A percentile compares a stretch with the other conserved stretches of the same genome.
phyloP scores from a whole-genome alignment of 805 yeast genomes.

The Torulaspora maleeae region DNA sequence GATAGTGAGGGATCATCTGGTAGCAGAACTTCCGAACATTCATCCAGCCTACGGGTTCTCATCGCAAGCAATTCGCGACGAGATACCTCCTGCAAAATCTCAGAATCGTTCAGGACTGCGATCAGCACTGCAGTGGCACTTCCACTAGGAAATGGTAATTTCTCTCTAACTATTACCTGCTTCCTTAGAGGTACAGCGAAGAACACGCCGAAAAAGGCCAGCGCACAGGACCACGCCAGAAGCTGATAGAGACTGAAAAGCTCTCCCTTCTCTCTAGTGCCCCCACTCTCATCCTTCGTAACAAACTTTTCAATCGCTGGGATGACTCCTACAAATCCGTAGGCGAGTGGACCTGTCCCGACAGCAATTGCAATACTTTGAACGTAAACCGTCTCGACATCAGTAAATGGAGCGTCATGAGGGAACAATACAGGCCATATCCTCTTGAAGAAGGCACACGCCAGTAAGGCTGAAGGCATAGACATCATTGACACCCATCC shows the following conservation, averaged over 20 bases:
- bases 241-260: slow-evolving; percentile 48
- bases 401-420: slow-evolving; percentile 52
- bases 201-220: slow-evolving; percentile 93
- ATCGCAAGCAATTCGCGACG: slow-evolving; percentile 35
- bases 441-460: slow-evolving; percentile 74
- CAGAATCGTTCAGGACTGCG: slow-evolving; percentile 75
- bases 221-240: slow-evolving; percentile 75
- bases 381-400: slow-evolving; percentile 89
- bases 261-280: slow-evolving; percentile 29
- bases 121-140: slow-evolving; percentile 93
- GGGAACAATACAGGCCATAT: slow-evolving; percentile 35
- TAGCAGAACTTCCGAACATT: slow-evolving; percentile 28
- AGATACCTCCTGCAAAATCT: slow-evolving; percentile 38
- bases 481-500: slow-evolving; percentile 99
- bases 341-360: slow-evolving; percentile 95
- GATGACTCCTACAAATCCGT: slow-evolving; percentile 89
- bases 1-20: slow-evolving; percentile 10
- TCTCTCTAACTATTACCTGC: slow-evolving; percentile 83
- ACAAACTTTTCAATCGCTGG: slow-evolving; percentile 93
- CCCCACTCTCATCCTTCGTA: slow-evolving; percentile 71
- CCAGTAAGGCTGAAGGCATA: slow-evolving; percentile 84
- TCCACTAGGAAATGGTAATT: slow-evolving; percentile 90
- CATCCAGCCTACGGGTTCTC: slow-evolving; percentile 25
- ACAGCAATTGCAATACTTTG: slow-evolving; percentile 95
- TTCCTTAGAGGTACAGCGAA: slow-evolving; percentile 85